These are phyloP conservation scores for Chalciporus pseudorubinellus DNA, from an alignment of 768 basidiomycete species.

Conservation along the genomic window DNA sequence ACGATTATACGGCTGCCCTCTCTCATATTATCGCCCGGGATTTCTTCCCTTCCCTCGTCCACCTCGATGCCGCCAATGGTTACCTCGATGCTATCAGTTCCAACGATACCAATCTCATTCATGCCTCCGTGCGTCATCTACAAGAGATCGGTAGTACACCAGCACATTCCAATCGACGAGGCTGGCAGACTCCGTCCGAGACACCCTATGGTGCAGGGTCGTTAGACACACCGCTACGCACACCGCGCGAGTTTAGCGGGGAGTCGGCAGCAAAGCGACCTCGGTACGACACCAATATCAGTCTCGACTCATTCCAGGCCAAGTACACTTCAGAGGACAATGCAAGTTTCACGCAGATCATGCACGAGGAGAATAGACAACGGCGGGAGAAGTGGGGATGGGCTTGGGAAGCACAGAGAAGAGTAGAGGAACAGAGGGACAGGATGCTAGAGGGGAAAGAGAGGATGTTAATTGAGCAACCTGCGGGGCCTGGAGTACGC, in stretches of 20 bases:
- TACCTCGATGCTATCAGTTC: slow-evolving; percentile 79
- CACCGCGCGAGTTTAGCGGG: slow-evolving; percentile 32
- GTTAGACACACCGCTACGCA: slow-evolving; percentile 64
- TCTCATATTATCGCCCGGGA: slow-evolving; percentile 94
- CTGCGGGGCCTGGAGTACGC: slow-evolving; percentile 58
- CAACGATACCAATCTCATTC: slow-evolving; percentile 75
- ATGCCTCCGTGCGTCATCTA: slow-evolving; percentile 70
- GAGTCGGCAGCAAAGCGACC: slow-evolving; percentile 54
- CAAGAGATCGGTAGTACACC: slow-evolving; percentile 63
- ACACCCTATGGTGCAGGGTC: slow-evolving; percentile 64
- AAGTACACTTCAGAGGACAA: slow-evolving; percentile 97
- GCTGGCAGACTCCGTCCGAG: slow-evolving; percentile 48
- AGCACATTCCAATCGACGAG: slow-evolving; percentile 26
- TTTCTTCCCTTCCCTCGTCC: slow-evolving; percentile 93
- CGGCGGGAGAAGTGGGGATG: slow-evolving; percentile 81
- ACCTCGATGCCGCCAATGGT: slow-evolving; percentile 83
- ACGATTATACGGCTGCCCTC: slow-evolving; percentile 89
- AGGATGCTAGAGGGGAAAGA: slow-evolving; percentile 69
- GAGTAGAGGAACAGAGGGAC: slow-evolving; percentile 65
- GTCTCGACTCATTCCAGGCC: slow-evolving; percentile 85
- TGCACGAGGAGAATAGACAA: slow-evolving; percentile 84
- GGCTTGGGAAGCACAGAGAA: slow-evolving; percentile 92
- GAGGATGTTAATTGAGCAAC: slow-evolving; percentile 69
- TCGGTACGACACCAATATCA: slow-evolving; percentile 59
- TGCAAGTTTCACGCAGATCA: slow-evolving; percentile 89